These are phyloP conservation scores for Sonneratia caseolaris DNA, from an alignment of 345 rosid genomes.

Conservation along the genomic window DNA sequence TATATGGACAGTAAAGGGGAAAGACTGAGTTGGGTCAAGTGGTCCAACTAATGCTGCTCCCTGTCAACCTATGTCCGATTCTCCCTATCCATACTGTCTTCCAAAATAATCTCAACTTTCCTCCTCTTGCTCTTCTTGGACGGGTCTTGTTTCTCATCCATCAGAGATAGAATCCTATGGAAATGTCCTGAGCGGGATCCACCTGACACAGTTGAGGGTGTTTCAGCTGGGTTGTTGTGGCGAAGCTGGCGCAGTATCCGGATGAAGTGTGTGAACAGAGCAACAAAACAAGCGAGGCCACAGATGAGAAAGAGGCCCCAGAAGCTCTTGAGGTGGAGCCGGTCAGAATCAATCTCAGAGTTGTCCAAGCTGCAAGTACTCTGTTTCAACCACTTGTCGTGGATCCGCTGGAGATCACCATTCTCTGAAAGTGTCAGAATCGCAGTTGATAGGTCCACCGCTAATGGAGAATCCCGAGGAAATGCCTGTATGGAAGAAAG, in stretches of 20 bases:
- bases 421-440: constrained; percentile 73
- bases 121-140: constrained; percentile 39
- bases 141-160: constrained; percentile 64
- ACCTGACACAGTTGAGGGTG: constrained; percentile 15
- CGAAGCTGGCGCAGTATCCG: constrained; percentile 36
- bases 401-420: constrained; percentile 91
- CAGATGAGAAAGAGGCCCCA: constrained; percentile 82
- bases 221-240: constrained; percentile 15
- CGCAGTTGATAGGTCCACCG: constrained; percentile 77
- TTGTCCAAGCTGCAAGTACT: constrained; percentile 56
- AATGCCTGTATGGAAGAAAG: constrained; percentile 43
- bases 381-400: constrained; percentile 80
- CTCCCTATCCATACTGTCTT: neutral
- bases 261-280: constrained; percentile 53
- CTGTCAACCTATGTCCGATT: constrained; percentile 2
- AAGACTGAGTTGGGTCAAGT: neutral
- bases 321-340: constrained; percentile 70
- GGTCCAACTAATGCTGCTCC: neutral
- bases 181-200: constrained; percentile 31
- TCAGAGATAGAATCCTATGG: constrained; percentile 50
- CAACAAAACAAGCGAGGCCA: constrained; percentile 62
- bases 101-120: constrained; percentile 37
- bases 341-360: constrained; percentile 58
- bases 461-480: constrained; percentile 85
- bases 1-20: neutral